phyloP scores from a whole-genome alignment of 2,329 filamentous ascomycete species.

The Cryphonectria carpinicola region DNA sequence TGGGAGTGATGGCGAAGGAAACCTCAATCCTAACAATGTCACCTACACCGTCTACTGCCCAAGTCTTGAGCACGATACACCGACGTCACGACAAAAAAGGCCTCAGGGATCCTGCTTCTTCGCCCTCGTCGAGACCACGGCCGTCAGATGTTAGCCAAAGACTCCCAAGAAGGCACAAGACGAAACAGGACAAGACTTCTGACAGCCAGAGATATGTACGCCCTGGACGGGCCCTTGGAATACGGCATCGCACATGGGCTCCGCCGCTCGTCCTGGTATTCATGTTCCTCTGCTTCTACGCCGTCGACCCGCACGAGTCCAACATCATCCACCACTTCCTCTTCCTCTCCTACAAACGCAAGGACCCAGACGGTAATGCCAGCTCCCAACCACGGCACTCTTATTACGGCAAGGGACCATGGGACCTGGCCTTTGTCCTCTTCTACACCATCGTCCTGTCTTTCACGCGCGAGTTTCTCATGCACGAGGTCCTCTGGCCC shows the following conservation, averaged over 20 bases:
- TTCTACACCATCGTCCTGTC: constrained; percentile 91
- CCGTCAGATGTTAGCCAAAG: background rate
- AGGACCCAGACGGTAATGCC: constrained; percentile 47
- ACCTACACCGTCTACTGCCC: background rate
- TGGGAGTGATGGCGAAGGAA: background rate
- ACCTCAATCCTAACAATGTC: background rate
- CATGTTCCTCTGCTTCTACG: background rate
- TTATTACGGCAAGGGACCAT: constrained; percentile 79
- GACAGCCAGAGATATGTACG: background rate
- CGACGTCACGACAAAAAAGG: background rate
- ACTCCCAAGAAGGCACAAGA: background rate
- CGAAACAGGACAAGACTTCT: background rate
- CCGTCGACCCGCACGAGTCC: background rate
- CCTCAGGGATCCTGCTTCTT: background rate
- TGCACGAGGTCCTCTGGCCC: constrained; percentile 85
- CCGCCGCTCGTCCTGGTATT: background rate
- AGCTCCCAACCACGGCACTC: constrained; percentile 55
- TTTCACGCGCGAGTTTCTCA: constrained; percentile 93
- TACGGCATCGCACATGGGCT: constrained; percentile 3
- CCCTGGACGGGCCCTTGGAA: background rate
- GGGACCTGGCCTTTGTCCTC: constrained; percentile 82
- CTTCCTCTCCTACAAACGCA: constrained; percentile 85
- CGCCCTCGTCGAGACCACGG: background rate
- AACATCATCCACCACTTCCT: constrained; percentile 26
- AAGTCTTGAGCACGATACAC: background rate